Evolutionary conservation across 208 protist species (phyloP).

Genomic region (Crithidia brevicula): DNA sequence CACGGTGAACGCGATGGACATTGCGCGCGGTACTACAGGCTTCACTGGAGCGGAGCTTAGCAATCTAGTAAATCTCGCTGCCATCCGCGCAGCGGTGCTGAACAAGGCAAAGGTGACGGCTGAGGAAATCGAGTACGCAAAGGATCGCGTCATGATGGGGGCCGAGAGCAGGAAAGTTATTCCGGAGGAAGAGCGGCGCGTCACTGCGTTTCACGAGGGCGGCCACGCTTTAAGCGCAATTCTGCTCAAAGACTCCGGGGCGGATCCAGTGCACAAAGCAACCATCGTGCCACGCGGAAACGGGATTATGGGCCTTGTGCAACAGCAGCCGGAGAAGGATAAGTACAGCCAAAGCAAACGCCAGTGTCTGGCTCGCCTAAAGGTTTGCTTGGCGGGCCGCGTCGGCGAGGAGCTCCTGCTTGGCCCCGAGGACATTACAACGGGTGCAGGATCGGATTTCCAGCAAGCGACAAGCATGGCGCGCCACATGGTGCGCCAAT

Average conservation of each 20-base stretch:
- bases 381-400: conserved; percentile 89
- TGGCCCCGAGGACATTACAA: conserved; percentile 94
- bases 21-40: conserved; percentile 86
- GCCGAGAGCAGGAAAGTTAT: conserved; percentile 84
- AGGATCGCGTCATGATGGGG: conserved; percentile 93
- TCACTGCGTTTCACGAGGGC: conserved; percentile 92
- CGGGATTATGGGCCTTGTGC: conserved; percentile 92
- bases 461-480: conserved; percentile 92
- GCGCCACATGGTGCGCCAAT: conserved; percentile 89
- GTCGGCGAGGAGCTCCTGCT: conserved; percentile 97
- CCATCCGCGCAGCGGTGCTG: conserved; percentile 85
- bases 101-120: conserved; percentile 76
- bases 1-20: conserved; percentile 76
- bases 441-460: conserved; percentile 90
- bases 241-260: conserved; percentile 72
- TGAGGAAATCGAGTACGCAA: conserved; percentile 93
- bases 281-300: conserved; percentile 92
- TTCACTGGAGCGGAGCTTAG: conserved; percentile 93
- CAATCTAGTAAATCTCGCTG: conserved; percentile 94
- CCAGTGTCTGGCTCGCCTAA: conserved; percentile 83
- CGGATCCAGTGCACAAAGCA: conserved; percentile 92
- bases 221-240: conserved; percentile 88
- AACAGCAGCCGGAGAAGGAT: conserved; percentile 88
- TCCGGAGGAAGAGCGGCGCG: conserved; percentile 84
- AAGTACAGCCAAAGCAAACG: conserved; percentile 88